These are phyloP conservation scores for Podaxis carcinomalis DNA, from an alignment of 768 basidiomycete species.

Conservation along the genomic window DNA sequence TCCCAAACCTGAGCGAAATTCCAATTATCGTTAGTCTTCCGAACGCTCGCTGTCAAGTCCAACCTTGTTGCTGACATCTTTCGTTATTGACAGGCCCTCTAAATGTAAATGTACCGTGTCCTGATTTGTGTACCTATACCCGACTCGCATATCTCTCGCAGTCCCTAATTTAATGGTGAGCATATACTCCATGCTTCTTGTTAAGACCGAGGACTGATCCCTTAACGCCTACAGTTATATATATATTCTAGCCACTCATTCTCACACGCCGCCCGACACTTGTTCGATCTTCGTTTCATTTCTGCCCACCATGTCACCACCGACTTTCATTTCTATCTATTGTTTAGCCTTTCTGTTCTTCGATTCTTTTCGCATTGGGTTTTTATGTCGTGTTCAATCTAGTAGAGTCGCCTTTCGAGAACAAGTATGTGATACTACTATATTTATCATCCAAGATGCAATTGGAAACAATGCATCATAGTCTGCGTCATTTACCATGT, in stretches of 20 bases:
- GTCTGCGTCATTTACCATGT: not conserved
- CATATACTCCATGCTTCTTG: not conserved
- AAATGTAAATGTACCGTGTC: not conserved
- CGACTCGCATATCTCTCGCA: not conserved
- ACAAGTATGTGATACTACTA: not conserved
- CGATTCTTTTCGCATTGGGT: constrained; percentile 8
- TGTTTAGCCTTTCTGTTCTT: not conserved
- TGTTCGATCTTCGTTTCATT: not conserved
- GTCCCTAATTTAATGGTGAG: constrained; percentile 8
- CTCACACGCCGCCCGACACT: not conserved
- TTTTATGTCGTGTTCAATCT: constrained; percentile 2
- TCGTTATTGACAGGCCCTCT: constrained; percentile 1
- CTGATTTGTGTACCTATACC: constrained; percentile 5
- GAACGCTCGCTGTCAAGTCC: too few relatives aligned
- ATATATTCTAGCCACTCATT: not conserved
- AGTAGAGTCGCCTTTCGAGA: not conserved
- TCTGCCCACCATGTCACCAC: constrained; percentile 2
- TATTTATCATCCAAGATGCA: not conserved
- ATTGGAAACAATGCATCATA: not conserved
- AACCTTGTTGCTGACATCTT: not conserved
- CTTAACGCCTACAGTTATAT: constrained; percentile 3
- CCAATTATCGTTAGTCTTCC: not conserved
- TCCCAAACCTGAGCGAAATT: not conserved
- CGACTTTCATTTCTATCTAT: not conserved
- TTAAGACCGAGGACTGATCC: not conserved